Percentiles rank a stretch among this genome's conserved stretches.
phyloP scores from a whole-genome alignment of 768 basidiomycete genomes.

The Rhodosporidiobolus sp. region DNA sequence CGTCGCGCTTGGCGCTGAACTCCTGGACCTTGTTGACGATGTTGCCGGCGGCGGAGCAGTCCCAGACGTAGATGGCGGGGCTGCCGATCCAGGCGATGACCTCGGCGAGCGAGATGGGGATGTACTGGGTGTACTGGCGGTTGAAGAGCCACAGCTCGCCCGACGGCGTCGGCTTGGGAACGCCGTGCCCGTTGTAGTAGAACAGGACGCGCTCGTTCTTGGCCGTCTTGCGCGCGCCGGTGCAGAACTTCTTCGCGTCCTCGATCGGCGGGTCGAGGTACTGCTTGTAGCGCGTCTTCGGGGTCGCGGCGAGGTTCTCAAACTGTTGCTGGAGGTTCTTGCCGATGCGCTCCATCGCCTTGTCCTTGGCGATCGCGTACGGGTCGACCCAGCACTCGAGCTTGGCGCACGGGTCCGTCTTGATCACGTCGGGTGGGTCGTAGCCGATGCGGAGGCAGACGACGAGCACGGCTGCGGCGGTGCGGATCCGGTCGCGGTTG shows the following conservation, averaged over 20 bases:
- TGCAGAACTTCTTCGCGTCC: constrained; percentile 82
- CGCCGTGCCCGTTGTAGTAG: constrained; percentile 98
- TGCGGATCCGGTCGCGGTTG: constrained; percentile 95
- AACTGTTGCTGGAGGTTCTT: constrained; percentile 92
- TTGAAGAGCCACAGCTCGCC: constrained; percentile 99
- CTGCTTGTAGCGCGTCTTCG: constrained; percentile 73
- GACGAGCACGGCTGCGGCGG: constrained; percentile 67
- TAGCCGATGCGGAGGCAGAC: constrained; percentile 95
- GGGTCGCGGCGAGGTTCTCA: constrained; percentile 89
- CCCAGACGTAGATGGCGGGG: constrained; percentile 97
- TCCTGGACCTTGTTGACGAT: constrained; percentile 82
- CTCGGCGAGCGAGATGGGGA: constrained; percentile 90
- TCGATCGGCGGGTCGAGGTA: constrained; percentile 93
- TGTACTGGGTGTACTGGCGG: constrained; percentile 93
- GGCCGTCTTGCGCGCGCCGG: constrained; percentile 75
- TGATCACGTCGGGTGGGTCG: constrained; percentile 95
- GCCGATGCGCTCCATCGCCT: constrained; percentile 90
- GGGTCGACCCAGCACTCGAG: constrained; percentile 98
- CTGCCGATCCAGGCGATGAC: constrained; percentile 90
- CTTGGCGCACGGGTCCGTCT: constrained; percentile 91
- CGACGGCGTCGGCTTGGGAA: constrained; percentile 90
- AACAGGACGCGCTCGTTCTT: constrained; percentile 92
- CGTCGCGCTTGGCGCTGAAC: constrained; percentile 50
- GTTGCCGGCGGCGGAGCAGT: constrained; percentile 95
- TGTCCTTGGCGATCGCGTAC: constrained; percentile 81